Conservation (phyloP, 352 stramenopile genomes). For the Phytophthora idaei region DNA sequence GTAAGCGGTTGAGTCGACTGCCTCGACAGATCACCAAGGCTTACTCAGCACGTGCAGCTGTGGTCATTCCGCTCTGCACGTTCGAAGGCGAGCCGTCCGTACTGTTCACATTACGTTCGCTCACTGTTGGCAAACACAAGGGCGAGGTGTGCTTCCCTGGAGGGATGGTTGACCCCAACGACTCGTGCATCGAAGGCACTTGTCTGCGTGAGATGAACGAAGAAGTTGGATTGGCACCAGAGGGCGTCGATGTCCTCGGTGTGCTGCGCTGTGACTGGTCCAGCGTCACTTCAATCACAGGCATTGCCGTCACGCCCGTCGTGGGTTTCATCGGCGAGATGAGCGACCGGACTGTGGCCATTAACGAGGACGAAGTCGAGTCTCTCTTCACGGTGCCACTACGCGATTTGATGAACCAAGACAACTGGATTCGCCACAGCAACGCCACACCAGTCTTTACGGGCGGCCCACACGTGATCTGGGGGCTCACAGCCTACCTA, state of each 20-base stretch:
- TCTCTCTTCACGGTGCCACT: slow-evolving; percentile 96
- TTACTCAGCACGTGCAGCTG: slow-evolving; percentile 90
- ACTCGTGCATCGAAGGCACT: slow-evolving; percentile 95
- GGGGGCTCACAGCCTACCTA: slow-evolving; percentile 97
- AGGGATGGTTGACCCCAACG: slow-evolving; percentile 93
- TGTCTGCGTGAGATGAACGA: slow-evolving; percentile 98
- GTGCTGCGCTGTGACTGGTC: slow-evolving; percentile 97
- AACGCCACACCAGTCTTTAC: slow-evolving; percentile 94
- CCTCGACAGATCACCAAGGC: slow-evolving; percentile 94
- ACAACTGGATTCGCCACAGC: slow-evolving; percentile 79
- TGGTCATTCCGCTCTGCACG: slow-evolving; percentile 97
- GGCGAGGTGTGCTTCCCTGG: slow-evolving; percentile 97
- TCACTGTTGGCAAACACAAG: slow-evolving; percentile 92
- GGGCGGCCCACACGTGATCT: slow-evolving; percentile 95
- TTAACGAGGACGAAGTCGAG: slow-evolving; percentile 96
- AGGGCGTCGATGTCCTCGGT: slow-evolving; percentile 92
- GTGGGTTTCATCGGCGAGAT: slow-evolving; percentile 97
- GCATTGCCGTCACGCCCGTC: slow-evolving; percentile 97
- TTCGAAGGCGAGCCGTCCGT: slow-evolving; percentile 94
- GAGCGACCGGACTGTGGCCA: slow-evolving; percentile 86
- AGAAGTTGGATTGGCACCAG: slow-evolving; percentile 92
- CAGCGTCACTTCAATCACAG: slow-evolving; percentile 94
- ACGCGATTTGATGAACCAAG: slow-evolving; percentile 81
- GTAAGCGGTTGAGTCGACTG: slow-evolving; percentile 95
- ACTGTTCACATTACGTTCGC: slow-evolving; percentile 95